Percentiles rank a stretch among this genome's conserved stretches.
Conservation (phyloP, 805 yeast genomes). For the Ogataea salicorniae region DNA sequence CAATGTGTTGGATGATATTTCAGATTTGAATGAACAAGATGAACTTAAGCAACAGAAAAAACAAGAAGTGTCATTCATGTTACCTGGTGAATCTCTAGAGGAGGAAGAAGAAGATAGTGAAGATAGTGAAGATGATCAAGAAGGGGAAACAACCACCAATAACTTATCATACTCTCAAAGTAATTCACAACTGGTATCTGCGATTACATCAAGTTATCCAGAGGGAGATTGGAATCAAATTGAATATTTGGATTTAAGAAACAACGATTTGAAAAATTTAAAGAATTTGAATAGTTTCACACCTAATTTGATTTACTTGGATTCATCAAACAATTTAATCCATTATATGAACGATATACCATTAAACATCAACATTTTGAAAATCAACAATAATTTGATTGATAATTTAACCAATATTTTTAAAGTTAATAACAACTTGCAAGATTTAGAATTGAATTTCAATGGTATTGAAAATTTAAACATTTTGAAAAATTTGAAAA, state of each 20-base stretch:
- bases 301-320: constrained; percentile 37
- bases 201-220: constrained; percentile 40
- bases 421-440: constrained; percentile 36
- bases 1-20: constrained; percentile 18
- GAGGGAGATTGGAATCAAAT: constrained; percentile 40
- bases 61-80: constrained; percentile 20
- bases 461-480: constrained; percentile 35
- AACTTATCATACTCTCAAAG: constrained; percentile 47
- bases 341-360: constrained; percentile 45
- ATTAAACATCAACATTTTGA: constrained; percentile 31
- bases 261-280: constrained; percentile 33
- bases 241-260: constrained; percentile 32
- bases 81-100: constrained; percentile 6
- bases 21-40: constrained; percentile 13
- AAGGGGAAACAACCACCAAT: not conserved
- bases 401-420: constrained; percentile 35
- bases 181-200: constrained; percentile 37
- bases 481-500: constrained; percentile 35
- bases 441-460: constrained; percentile 34
- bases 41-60: not conserved
- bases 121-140: not conserved
- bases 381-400: constrained; percentile 35
- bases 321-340: constrained; percentile 39
- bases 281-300: constrained; percentile 40
- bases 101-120: not conserved